phyloP scores from a whole-genome alignment of 2,329 filamentous ascomycete genomes.

The Dichotomopilus funicola region DNA sequence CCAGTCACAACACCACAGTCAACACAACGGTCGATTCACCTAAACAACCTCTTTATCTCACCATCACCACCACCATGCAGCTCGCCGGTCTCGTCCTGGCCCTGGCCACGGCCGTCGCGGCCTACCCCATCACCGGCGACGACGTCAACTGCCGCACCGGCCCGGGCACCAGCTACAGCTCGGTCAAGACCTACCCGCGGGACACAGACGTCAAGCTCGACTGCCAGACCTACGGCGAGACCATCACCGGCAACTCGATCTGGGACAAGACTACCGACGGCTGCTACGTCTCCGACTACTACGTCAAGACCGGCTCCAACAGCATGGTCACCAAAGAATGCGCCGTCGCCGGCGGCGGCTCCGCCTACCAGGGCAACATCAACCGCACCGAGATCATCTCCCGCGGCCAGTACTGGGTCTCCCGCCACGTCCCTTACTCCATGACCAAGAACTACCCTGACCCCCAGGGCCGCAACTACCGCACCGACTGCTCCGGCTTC shows the following conservation, averaged over 20 bases:
- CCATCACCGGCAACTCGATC: conserved; percentile 3
- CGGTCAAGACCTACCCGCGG: conserved; percentile 6
- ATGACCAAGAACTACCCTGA: conserved; percentile 10
- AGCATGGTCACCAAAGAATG: conserved; percentile 3
- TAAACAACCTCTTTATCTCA: too few species aligned
- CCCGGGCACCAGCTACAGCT: conserved; percentile 8
- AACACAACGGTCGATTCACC: too few species aligned
- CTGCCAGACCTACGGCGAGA: conserved; percentile 8
- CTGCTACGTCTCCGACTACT: conserved; percentile 14
- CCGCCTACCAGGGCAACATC: conserved; percentile 10
- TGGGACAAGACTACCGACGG: conserved; percentile 13
- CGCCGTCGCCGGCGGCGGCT: neutral
- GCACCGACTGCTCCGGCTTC: conserved; percentile 17
- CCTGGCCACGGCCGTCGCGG: conserved; percentile 8
- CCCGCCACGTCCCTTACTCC: conserved; percentile 10
- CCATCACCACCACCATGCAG: conserved; percentile 7
- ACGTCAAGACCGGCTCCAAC: conserved; percentile 9
- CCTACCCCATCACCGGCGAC: conserved; percentile 11
- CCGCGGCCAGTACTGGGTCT: conserved; percentile 12
- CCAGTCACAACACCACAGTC: too few species aligned
- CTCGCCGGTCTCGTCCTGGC: conserved; percentile 2
- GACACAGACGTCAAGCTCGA: conserved; percentile 6
- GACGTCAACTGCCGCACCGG: conserved; percentile 15
- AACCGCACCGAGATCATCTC: conserved; percentile 13
- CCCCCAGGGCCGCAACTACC: conserved; percentile 13